phyloP scores from a whole-genome alignment of 1,284 basidiomycete genomes.

The Cutaneotrichosporon dermatis region DNA sequence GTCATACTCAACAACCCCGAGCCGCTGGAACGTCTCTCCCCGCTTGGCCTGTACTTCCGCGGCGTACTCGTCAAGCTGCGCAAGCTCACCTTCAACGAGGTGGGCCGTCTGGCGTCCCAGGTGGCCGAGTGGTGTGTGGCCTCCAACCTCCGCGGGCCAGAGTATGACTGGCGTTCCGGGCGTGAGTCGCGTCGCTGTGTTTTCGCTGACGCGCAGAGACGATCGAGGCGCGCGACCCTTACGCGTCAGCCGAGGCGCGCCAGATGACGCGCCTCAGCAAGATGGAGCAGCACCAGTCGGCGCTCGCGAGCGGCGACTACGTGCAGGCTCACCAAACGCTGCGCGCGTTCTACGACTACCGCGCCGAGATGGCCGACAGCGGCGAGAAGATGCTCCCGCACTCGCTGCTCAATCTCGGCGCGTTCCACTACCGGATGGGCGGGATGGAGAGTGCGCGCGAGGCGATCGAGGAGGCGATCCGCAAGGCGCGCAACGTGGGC shows the following conservation, averaged over 20 bases:
- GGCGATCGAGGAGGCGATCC: conserved; percentile 43
- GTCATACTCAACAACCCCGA: conserved; percentile 20
- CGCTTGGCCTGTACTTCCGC: conserved; percentile 41
- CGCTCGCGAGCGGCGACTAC: conserved; percentile 39
- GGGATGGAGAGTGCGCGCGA: conserved; percentile 37
- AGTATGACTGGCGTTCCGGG: not conserved
- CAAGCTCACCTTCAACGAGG: conserved; percentile 42
- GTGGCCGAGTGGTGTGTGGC: conserved; percentile 37
- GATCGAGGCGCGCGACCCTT: not conserved
- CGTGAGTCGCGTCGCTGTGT: not conserved
- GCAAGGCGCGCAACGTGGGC: conserved; percentile 38
- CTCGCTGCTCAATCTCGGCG: conserved; percentile 45
- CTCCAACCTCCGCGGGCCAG: not conserved
- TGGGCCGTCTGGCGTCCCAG: conserved; percentile 29
- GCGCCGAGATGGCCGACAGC: conserved; percentile 1
- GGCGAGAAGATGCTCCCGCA: conserved; percentile 36
- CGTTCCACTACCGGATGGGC: conserved; percentile 43
- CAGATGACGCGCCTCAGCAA: not conserved
- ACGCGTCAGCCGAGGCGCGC: not conserved
- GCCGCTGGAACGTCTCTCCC: conserved; percentile 32
- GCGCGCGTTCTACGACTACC: conserved; percentile 42
- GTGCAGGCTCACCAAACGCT: conserved; percentile 35
- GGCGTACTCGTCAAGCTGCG: conserved; percentile 31
- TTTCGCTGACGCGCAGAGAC: conserved; percentile 1
- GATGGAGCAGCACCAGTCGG: conserved; percentile 27